phyloP scores from a whole-genome alignment of 495 filamentous ascomycete species.

The Talaromyces adpressus region DNA sequence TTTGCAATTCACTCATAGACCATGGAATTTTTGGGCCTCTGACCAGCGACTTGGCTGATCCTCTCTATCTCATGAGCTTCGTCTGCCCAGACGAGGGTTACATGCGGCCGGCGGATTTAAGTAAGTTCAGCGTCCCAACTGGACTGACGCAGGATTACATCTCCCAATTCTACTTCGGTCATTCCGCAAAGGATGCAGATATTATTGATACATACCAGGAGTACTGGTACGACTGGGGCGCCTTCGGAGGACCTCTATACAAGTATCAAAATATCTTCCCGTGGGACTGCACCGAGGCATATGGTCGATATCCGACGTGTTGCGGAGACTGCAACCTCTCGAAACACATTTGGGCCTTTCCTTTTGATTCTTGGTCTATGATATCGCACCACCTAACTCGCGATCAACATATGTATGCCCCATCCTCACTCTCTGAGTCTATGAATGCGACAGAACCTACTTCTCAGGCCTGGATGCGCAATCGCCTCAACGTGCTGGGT shows the following conservation, averaged over 20 bases:
- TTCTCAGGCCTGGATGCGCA: conserved; percentile 16
- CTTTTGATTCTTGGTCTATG: conserved; percentile 38
- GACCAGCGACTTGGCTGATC: conserved; percentile 4
- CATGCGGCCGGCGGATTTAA: conserved; percentile 5
- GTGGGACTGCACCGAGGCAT: conserved; percentile 41
- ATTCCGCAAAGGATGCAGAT: conserved; percentile 26
- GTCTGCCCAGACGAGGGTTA: conserved; percentile 16
- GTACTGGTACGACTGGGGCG: conserved; percentile 40
- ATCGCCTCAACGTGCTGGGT: conserved; percentile 24
- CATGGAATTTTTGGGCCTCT: conserved; percentile 22
- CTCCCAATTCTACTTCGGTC: conserved; percentile 21
- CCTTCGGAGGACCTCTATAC: conserved; percentile 27
- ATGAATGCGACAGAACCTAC: background rate
- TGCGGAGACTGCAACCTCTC: conserved; percentile 33
- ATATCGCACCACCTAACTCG: conserved; percentile 25
- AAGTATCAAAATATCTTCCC: conserved; percentile 30
- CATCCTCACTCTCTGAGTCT: background rate
- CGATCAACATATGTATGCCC: conserved; percentile 21
- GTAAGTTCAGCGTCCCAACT: conserved; percentile 30
- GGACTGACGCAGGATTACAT: conserved; percentile 38
- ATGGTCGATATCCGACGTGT: conserved; percentile 19
- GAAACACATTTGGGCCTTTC: conserved; percentile 38
- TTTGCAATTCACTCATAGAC: conserved; percentile 26
- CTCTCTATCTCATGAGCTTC: conserved; percentile 33
- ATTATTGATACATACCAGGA: conserved; percentile 32